These are phyloP conservation scores for Nakazawaea sp. DNA, from an alignment of 805 yeast genomes.

Conservation along the genomic window DNA sequence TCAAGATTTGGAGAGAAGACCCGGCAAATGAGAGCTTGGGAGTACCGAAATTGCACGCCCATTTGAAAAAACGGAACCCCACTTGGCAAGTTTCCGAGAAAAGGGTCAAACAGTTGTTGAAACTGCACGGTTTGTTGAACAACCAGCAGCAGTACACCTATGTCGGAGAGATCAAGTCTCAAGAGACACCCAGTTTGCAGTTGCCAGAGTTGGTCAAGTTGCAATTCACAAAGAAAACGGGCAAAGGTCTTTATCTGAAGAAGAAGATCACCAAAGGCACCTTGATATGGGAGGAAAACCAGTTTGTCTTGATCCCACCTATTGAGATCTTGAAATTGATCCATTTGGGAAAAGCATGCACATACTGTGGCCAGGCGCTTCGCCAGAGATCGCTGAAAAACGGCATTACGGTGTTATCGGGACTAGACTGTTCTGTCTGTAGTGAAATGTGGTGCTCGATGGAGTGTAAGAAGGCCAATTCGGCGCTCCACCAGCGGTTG, in stretches of 20 bases:
- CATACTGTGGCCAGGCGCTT: constrained; percentile 60
- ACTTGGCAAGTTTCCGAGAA: constrained; percentile 60
- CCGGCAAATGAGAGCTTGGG: constrained; percentile 56
- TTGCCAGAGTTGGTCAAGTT: constrained; percentile 35
- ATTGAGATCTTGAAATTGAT: constrained; percentile 57
- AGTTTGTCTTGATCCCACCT: constrained; percentile 56
- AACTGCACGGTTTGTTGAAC: constrained; percentile 46
- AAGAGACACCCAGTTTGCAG: constrained; percentile 36
- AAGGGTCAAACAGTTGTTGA: constrained; percentile 45
- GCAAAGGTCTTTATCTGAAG: constrained; percentile 56
- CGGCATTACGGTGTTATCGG: constrained; percentile 29
- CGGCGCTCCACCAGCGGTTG: constrained; percentile 41
- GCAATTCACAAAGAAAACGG: constrained; percentile 43
- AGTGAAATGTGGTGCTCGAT: constrained; percentile 65
- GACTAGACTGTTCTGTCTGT: constrained; percentile 63
- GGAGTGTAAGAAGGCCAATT: constrained; percentile 48
- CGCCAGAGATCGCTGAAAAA: constrained; percentile 21
- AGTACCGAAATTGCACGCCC: constrained; percentile 41
- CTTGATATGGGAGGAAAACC: constrained; percentile 52
- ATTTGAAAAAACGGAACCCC: constrained; percentile 44
- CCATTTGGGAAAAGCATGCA: constrained; percentile 58
- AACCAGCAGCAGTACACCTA: constrained; percentile 40
- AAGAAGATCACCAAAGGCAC: constrained; percentile 33
- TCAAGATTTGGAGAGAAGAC: constrained; percentile 61
- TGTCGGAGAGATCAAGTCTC: constrained; percentile 46